Evolutionary conservation across 176 grass and related monocot genomes (phyloP).

Genomic region (Saccharum spontaneum): DNA sequence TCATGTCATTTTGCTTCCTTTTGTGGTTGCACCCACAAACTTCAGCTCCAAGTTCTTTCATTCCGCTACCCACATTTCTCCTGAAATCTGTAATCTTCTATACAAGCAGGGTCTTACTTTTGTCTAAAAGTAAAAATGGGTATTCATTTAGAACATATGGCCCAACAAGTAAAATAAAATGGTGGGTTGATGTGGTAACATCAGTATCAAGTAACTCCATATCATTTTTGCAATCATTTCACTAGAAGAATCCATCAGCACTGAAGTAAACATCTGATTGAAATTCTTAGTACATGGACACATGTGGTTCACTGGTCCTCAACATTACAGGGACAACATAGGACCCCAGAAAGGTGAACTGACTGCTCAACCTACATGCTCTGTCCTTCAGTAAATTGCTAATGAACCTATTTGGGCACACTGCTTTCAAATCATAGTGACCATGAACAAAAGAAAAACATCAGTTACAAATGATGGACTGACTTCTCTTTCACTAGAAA

Average conservation of each 20-base stretch:
- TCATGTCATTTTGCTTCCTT: neutral
- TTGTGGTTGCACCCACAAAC: neutral
- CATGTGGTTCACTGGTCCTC: neutral
- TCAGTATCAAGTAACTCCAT: neutral
- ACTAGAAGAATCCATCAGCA: neutral
- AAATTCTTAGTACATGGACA: neutral
- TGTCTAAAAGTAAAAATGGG: neutral
- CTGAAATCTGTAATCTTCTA: neutral
- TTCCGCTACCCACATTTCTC: neutral
- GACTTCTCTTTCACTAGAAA: neutral
- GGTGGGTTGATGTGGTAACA: neutral
- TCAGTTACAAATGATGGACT: neutral
- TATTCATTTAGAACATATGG: neutral
- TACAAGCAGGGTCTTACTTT: neutral
- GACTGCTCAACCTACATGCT: neutral
- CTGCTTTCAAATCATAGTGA: neutral
- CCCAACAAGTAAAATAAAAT: neutral
- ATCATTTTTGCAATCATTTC: neutral
- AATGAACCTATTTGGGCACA: neutral
- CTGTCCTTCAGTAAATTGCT: neutral
- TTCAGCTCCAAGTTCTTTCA: neutral
- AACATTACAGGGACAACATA: neutral
- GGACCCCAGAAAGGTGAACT: neutral
- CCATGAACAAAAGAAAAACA: neutral
- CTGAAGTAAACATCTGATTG: slow-evolving; percentile 15